Conservation (phyloP, 177 flowering plant species). For the Vitis hybrid region DNA sequence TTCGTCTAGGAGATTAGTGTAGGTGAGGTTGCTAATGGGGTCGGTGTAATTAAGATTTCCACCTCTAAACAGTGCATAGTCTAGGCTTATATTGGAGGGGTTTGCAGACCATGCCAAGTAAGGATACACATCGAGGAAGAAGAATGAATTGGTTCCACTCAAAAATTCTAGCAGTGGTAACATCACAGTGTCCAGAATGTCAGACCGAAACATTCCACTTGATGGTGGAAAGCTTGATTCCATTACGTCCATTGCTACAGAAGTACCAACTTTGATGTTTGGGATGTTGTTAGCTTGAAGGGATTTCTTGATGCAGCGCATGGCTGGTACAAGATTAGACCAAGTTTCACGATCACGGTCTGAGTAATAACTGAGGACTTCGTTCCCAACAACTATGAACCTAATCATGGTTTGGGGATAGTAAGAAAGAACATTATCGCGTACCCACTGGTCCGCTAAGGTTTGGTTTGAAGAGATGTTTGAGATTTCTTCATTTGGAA, state of each 20-base stretch:
- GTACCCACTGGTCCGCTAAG: slow-evolving; percentile 18
- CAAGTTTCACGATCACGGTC: slow-evolving; percentile 18
- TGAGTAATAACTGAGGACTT: slow-evolving; percentile 8
- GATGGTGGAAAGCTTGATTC: slow-evolving; percentile 46
- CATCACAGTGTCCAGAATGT: slow-evolving; percentile 26
- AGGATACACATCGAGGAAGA: slow-evolving; percentile 44
- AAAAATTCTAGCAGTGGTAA: slow-evolving; percentile 32
- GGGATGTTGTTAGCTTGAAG: slow-evolving; percentile 17
- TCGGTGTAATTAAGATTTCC: slow-evolving; percentile 18
- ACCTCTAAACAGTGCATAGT: slow-evolving; percentile 27
- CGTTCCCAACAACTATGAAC: slow-evolving; percentile 12
- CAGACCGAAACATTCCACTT: slow-evolving; percentile 25
- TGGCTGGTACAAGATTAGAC: slow-evolving; percentile 38
- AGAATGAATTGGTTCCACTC: slow-evolving; percentile 31
- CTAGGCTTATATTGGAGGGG: slow-evolving; percentile 27
- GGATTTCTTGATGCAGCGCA: slow-evolving; percentile 25
- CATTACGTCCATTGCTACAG: slow-evolving; percentile 46
- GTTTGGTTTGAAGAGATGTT: slow-evolving; percentile 9
- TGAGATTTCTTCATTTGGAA: slow-evolving; percentile 9
- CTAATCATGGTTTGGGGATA: slow-evolving; percentile 14
- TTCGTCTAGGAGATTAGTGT: slow-evolving; percentile 42
- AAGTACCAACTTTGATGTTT: slow-evolving; percentile 38
- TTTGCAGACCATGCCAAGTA: slow-evolving; percentile 41
- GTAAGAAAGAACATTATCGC: slow-evolving; percentile 7
- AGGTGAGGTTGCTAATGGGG: slow-evolving; percentile 22